Base-by-base conservation (phyloP, 2,329 filamentous ascomycete species). In the Myriosclerotinia duriaeana region DNA sequence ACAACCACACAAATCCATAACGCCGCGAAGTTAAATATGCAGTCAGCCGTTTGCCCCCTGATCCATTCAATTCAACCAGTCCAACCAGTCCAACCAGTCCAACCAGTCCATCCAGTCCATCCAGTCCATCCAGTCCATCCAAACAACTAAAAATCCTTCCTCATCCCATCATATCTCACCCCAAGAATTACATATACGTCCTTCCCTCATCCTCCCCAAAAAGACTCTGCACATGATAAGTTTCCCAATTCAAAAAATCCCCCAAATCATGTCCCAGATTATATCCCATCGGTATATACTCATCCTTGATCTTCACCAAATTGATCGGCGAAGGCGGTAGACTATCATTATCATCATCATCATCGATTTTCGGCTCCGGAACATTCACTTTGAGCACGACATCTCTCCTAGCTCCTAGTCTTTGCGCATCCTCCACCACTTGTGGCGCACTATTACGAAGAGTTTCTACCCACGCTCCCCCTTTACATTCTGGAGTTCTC, bases 221-320 rank as follows among this genome's bases (percentile, higher is more conserved):
- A 34, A 63, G 40, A 66, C 58, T 63, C 58, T 66, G 67, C 30
- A 71, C 68, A 72, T 74, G 66, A 22, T 68, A 65, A 34, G 67
- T 66, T 74, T 86, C 84, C 84, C 85, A 87, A 65, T 77, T 79
- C 58, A 88, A 72, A 70, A 85, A 87, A 68, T 87, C 85, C 1
- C 83, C 83, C 50, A 87, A 73, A 72, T 87, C 85, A 68, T 86
- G 83, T 14, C 81, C 80, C 2, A 88, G 78, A 69, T 88, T 88
- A 72, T 83, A 87, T 0, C 84, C 84, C 85, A 88, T 87, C 0
- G 84, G 83, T 64, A 84, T 80, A 12, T 79, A 73, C 63, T 79
- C 78, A 46, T 70, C 69, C 30, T 64, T 68, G 17, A 44, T 59
- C 26, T 67, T 40, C 1, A 69, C 62, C 6, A 72, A 34, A 53